These are phyloP conservation scores for Dothideomycetes sp. DNA, from an alignment of 2,329 filamentous ascomycete species.

Conservation along the genomic window DNA sequence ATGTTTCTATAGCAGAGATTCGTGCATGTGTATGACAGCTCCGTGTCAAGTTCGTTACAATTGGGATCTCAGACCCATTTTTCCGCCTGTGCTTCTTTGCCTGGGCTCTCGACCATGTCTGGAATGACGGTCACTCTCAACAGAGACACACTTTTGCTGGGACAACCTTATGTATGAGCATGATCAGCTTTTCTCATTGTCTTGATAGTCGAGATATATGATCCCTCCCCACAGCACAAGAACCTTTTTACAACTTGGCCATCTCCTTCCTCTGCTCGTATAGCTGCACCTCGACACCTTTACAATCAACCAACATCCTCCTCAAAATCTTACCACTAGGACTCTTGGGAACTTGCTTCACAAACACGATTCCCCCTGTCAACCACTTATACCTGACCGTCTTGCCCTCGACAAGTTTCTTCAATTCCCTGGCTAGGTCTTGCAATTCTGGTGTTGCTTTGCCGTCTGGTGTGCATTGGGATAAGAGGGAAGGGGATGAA, in stretches of 20 bases:
- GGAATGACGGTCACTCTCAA: no score
- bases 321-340: constrained; percentile 25
- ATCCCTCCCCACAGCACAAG: no score
- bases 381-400: constrained; percentile 42
- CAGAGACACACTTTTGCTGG: no score
- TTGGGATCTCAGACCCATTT: no score
- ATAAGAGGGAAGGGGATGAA: constrained; percentile 1
- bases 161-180: no score
- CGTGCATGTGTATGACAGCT: no score
- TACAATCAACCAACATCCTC: constrained; percentile 27
- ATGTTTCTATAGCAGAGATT: no score
- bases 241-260: constrained; percentile 37
- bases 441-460: constrained; percentile 26
- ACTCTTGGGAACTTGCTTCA: constrained; percentile 24
- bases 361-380: constrained; percentile 16
- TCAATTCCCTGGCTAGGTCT: constrained; percentile 31
- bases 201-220: no score
- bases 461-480: constrained; percentile 30
- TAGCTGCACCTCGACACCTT: constrained; percentile 30
- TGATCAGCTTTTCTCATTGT: no score
- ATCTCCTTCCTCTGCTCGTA: constrained; percentile 26
- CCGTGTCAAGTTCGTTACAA: no score
- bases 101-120: no score
- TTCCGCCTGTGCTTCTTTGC: no score
- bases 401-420: constrained; percentile 35